These are phyloP conservation scores for Rhynchospora tenuis DNA, from an alignment of 176 grass and related monocot genomes.

Conservation along the genomic window DNA sequence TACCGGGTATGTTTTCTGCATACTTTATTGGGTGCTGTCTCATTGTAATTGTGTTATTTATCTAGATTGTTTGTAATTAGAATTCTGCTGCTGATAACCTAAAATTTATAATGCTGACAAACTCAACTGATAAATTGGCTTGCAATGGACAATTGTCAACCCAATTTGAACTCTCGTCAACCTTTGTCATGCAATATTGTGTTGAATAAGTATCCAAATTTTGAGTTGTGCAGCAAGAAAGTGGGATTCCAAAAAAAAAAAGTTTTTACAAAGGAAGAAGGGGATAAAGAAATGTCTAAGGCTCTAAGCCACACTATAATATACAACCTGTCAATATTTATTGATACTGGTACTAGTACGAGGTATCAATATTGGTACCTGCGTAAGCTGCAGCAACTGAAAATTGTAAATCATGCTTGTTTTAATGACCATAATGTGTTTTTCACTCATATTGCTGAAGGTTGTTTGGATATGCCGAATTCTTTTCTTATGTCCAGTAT, in stretches of 20 bases:
- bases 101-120: background rate
- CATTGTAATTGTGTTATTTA: background rate
- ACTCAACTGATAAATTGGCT: background rate
- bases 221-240: background rate
- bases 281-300: background rate
- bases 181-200: background rate
- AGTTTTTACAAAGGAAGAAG: background rate
- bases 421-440: background rate
- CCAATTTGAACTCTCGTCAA: background rate
- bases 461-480: background rate
- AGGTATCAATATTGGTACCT: background rate
- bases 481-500: background rate
- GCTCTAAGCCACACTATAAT: background rate
- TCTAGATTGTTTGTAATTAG: background rate
- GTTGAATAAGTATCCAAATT: background rate
- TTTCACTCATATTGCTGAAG: background rate
- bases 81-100: background rate
- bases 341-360: background rate
- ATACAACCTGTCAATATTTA: background rate
- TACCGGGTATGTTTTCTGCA: constrained; percentile 54
- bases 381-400: background rate
- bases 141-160: background rate
- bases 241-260: background rate
- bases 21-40: background rate
- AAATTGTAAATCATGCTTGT: background rate